Base-by-base conservation (phyloP, 768 basidiomycete genomes). In the Cystobasidiopsis lactophilus region DNA sequence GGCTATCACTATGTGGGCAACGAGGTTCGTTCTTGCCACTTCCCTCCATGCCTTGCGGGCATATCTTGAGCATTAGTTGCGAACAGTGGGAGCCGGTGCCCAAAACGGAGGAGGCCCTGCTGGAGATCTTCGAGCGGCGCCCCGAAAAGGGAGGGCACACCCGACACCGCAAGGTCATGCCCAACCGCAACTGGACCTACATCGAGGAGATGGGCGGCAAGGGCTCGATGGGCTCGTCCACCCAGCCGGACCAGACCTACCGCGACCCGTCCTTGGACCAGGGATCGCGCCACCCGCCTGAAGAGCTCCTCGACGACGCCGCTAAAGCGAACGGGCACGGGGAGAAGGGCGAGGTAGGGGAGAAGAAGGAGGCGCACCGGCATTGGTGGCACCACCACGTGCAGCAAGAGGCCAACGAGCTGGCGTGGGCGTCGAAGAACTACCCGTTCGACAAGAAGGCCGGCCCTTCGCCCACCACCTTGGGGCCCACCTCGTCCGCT, bases 1-100 rank as follows among this genome's bases (percentile, higher is more conserved):
- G 54, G 27, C 39, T 30, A 31, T 24, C 48, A 24, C 35, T 19
- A 10, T n/a, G 19, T n/a, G 18, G 27, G 14, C 4, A 26, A 43
- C 16, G 23, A 39, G n/a, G n/a, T n/a, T n/a, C n/a, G n/a, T n/a
- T n/a, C n/a, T n/a, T n/a, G n/a, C n/a, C n/a, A n/a, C n/a, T n/a
- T n/a, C n/a, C n/a, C n/a, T n/a, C n/a, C n/a, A n/a, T n/a, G n/a
- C n/a, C n/a, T n/a, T n/a, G n/a, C n/a, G n/a, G n/a, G n/a, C n/a
- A n/a, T n/a, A n/a, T n/a, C n/a, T n/a, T n/a, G n/a, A n/a, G n/a
- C 50, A 55, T 26, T 55, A 55, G 40, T 52, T 55, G 50, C 3
- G 52, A 55, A 24, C 24, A 35, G 14, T 56, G 55, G 55, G 21
- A 56, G 27, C 55, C 55, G 23, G 50, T 56, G 21, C 33, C 51